Conservation (phyloP, 805 yeast genomes). For the Kregervanrija pseudodelftensis region DNA sequence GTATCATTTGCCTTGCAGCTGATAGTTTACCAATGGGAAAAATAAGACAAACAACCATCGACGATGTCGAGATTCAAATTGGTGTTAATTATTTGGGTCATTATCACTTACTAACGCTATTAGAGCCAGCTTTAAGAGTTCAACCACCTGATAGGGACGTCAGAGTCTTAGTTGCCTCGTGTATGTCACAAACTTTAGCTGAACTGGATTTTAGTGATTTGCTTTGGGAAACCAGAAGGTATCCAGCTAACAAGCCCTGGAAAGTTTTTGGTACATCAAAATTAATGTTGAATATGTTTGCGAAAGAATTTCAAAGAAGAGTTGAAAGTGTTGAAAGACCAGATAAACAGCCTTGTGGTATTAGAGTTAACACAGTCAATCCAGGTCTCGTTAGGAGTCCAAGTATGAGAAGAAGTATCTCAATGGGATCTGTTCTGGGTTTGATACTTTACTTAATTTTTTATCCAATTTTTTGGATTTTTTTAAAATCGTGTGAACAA, state of each 20-base stretch:
- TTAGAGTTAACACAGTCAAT: slow-evolving; percentile 68
- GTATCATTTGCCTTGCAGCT: slow-evolving; percentile 82
- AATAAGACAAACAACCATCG: slow-evolving; percentile 59
- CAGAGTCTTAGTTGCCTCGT: slow-evolving; percentile 68
- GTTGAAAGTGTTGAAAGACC: slow-evolving; percentile 53
- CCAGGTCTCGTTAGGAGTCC: slow-evolving; percentile 93
- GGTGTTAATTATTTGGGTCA: slow-evolving; percentile 80
- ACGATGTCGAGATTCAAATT: slow-evolving; percentile 82
- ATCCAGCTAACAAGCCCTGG: slow-evolving; percentile 62
- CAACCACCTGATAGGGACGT: slow-evolving; percentile 97
- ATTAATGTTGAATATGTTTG: slow-evolving; percentile 65
- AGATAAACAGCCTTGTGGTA: slow-evolving; percentile 65
- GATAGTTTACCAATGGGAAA: slow-evolving; percentile 66
- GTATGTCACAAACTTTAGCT: slow-evolving; percentile 73
- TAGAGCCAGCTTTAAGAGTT: slow-evolving; percentile 76
- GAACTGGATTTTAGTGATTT: slow-evolving; percentile 55
- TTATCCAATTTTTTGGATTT: slow-evolving; percentile 79
- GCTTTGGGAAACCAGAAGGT: slow-evolving; percentile 51
- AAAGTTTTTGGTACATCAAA: slow-evolving; percentile 77
- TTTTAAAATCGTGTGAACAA: slow-evolving; percentile 64
- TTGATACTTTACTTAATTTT: slow-evolving; percentile 56
- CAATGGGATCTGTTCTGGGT: slow-evolving; percentile 64
- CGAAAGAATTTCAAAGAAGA: slow-evolving; percentile 68
- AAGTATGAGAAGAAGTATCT: slow-evolving; percentile 67
- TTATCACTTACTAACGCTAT: slow-evolving; percentile 68